Percentiles rank a stretch among this genome's conserved stretches.
These are phyloP conservation scores for Daedalea quercina DNA, from an alignment of 768 basidiomycete genomes.

Conservation along the genomic window DNA sequence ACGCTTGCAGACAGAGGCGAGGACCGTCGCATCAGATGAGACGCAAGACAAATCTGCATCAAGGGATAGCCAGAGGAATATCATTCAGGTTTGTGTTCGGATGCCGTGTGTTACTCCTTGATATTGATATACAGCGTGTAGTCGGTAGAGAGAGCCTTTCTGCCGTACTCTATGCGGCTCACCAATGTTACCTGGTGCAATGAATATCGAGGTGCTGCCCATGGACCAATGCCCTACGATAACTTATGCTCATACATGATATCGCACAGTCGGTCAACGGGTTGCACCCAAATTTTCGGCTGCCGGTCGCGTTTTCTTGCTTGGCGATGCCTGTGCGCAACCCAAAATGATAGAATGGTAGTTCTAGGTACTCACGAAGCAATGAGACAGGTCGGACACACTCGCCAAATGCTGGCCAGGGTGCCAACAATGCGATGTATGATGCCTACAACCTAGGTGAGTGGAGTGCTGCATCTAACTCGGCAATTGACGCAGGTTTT, in stretches of 20 bases:
- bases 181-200: slow-evolving; percentile 68
- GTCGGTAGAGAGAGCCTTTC: slow-evolving; percentile 49
- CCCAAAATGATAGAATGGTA: neutral
- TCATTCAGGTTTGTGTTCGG: slow-evolving; percentile 42
- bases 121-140: slow-evolving; percentile 19
- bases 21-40: slow-evolving; percentile 38
- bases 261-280: slow-evolving; percentile 53
- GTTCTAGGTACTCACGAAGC: neutral
- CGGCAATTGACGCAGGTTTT: neutral
- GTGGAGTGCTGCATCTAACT: slow-evolving; percentile 1
- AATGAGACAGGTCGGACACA: slow-evolving; percentile 38
- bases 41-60: slow-evolving; percentile 27
- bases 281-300: slow-evolving; percentile 59
- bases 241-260: neutral
- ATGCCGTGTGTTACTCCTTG: slow-evolving; percentile 35
- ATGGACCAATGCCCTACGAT: neutral
- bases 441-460: slow-evolving; percentile 66
- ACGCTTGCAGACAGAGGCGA: slow-evolving; percentile 36
- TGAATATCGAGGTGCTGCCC: slow-evolving; percentile 54
- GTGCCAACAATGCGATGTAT: slow-evolving; percentile 74
- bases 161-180: slow-evolving; percentile 46
- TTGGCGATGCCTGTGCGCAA: slow-evolving; percentile 72
- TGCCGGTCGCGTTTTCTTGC: slow-evolving; percentile 66
- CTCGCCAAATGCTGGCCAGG: slow-evolving; percentile 66
- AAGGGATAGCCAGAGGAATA: neutral